Evolutionary conservation across 179 eudicot species (phyloP), one percentile per base, ranked within the genome.

Genomic region (Spergularia azorica): DNA sequence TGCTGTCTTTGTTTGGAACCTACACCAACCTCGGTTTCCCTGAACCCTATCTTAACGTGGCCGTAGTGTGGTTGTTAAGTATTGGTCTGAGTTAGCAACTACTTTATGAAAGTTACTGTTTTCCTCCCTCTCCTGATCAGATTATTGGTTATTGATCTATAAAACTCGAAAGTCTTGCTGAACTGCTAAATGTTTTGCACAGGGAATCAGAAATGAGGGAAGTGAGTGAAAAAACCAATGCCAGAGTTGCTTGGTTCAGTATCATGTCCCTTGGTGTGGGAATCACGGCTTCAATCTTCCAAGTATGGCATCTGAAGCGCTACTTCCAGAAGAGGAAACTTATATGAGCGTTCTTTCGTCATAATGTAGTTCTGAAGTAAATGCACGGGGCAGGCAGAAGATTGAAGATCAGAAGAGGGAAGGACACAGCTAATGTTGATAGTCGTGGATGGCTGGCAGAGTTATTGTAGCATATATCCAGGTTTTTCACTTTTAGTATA

Each of bases 311-410:
- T 71, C 85, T 92, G 87, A 91, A 81, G 82, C 89, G 72, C 57
- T 92, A 77, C 83, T 92, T 92, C 82, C 91, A 84, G 83, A 92
- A 91, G 88, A 91, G 85, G 83, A 93, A 93, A 81, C 91, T 93
- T 39, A 89, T 93, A 65, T 91, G 87, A 80, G 13, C 58, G 21
- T 14, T 18, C 51, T 5, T 65, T 51, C n/a, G 36, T 63, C 67
- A 5, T 12, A 61, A 8, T 61, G 10, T 61, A 16, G 21, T 61
- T 18, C 64, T 20, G 36, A 43, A 4, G 48, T 43, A 43, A 43
- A 4, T 7, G 5, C 48, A 43, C 5, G 48, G 48, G 64, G 38
- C 64, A 61, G 36, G 36, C 9, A 9, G 38, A 63, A 26, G 2
- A 38, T 41, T 39, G 51, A 38, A 1, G 16, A 65, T 1, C 69